phyloP scores from a whole-genome alignment of 2,329 filamentous ascomycete species.

The Phoma sp. region DNA sequence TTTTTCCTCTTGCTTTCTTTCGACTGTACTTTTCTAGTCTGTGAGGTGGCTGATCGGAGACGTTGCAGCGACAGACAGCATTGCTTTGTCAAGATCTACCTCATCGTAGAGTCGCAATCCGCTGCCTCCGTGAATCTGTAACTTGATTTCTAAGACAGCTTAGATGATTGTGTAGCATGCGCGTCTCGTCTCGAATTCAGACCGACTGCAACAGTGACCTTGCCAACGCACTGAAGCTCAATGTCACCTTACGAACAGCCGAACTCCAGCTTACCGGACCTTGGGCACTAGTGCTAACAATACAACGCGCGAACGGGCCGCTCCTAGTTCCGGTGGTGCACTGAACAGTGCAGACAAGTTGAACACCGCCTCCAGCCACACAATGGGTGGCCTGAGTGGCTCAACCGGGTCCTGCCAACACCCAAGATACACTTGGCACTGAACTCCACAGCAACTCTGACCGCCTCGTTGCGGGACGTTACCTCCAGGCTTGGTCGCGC shows the following conservation, averaged over 20 bases:
- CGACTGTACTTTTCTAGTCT: too few species aligned
- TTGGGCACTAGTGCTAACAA: neutral
- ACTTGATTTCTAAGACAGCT: too few species aligned
- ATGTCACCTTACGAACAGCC: too few species aligned
- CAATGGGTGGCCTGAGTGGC: conserved; percentile 10
- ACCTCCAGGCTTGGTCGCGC: neutral
- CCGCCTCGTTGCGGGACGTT: neutral
- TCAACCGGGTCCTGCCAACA: neutral
- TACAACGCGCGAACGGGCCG: neutral
- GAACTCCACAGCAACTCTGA: neutral
- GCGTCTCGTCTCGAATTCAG: too few species aligned
- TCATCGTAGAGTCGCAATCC: too few species aligned
- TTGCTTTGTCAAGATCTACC: too few species aligned
- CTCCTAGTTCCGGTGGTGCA: neutral
- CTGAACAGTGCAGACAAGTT: neutral
- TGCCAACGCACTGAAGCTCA: too few species aligned
- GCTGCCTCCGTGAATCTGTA: neutral
- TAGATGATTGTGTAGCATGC: too few species aligned
- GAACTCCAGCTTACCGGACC: neutral
- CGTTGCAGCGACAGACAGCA: too few species aligned
- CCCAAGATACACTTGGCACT: neutral
- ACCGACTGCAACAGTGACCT: too few species aligned
- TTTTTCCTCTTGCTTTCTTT: too few species aligned
- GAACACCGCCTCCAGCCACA: neutral
- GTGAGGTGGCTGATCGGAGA: too few species aligned